phyloP scores from a whole-genome alignment of 225 moss, liverwort and hornwort genomes.

The Polytrichum formosum region DNA sequence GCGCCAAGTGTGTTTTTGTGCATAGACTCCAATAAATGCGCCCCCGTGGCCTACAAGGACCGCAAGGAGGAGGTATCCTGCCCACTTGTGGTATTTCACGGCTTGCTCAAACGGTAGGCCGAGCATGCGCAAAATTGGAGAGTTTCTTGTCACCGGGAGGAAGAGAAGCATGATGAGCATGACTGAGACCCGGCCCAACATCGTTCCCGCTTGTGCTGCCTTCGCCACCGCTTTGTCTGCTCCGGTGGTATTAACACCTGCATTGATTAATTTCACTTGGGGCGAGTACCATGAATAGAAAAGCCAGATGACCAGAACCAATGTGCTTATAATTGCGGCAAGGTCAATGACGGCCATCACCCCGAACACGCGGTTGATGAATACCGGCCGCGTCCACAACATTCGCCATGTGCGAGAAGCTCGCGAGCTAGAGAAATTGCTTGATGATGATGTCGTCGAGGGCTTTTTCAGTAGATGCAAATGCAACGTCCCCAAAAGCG shows the following conservation, averaged over 20 bases:
- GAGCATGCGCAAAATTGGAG: constrained; percentile 6
- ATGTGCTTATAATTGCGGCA: background rate
- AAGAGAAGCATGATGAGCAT: constrained; percentile 11
- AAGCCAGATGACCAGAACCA: background rate
- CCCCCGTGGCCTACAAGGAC: constrained; percentile 14
- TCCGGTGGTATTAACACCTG: background rate
- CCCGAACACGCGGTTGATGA: constrained; percentile 7
- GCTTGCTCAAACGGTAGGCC: constrained; percentile 19
- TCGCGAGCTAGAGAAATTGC: too few species aligned
- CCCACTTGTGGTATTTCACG: constrained; percentile 17
- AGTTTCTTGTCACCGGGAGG: constrained; percentile 10
- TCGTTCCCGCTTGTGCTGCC: background rate
- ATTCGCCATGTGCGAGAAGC: background rate
- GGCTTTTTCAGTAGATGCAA: background rate
- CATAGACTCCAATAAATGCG: constrained; percentile 18
- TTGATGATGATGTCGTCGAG: too few species aligned
- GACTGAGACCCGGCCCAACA: background rate
- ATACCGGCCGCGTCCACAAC: background rate
- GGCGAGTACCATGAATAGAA: constrained; percentile 2
- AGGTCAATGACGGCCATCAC: constrained; percentile 4
- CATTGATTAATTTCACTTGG: background rate
- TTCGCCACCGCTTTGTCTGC: background rate
- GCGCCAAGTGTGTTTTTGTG: background rate
- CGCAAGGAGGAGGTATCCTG: constrained; percentile 9
- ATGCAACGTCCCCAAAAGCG: background rate